Evolutionary conservation across 108 stramenopile species (phyloP).

Genomic region (Craspedostauros australis): DNA sequence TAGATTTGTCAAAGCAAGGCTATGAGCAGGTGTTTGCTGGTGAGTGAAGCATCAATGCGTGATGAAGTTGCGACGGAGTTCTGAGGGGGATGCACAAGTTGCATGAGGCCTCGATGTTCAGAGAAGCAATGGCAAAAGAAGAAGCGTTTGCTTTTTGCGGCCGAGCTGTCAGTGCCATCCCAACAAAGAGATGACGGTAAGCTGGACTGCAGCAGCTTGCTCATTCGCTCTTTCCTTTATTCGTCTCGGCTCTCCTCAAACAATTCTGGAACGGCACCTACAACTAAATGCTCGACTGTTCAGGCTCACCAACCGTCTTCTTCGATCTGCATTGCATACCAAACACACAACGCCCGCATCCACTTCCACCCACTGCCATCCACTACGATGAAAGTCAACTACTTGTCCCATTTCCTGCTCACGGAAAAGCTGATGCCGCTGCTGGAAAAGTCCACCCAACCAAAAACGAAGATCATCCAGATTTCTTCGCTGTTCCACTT

Average conservation of each 20-base stretch:
- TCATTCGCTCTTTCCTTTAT: too few relatives aligned
- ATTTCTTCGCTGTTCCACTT: slow-evolving; percentile 34
- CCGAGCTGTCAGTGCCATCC: too few relatives aligned
- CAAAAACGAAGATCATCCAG: slow-evolving; percentile 39
- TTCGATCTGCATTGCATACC: too few relatives aligned
- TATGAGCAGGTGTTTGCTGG: slow-evolving; percentile 25
- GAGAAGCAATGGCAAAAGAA: too few relatives aligned
- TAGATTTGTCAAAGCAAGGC: slow-evolving; percentile 9
- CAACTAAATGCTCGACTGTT: neutral
- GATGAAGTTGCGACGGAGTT: too few relatives aligned
- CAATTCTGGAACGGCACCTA: neutral
- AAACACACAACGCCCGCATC: neutral
- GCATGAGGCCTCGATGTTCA: too few relatives aligned
- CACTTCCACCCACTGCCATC: neutral
- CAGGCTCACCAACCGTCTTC: too few relatives aligned
- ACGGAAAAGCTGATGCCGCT: slow-evolving; percentile 42
- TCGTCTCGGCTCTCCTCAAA: neutral
- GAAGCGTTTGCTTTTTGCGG: too few relatives aligned
- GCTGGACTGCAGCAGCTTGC: too few relatives aligned
- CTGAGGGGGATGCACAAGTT: too few relatives aligned
- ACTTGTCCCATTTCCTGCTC: slow-evolving; percentile 56
- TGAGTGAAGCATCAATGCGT: neutral
- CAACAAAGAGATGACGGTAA: too few relatives aligned
- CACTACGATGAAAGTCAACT: slow-evolving; percentile 26
- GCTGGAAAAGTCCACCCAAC: slow-evolving; percentile 16